Percentiles rank a stretch among this genome's conserved stretches.
Conservation (phyloP, 257 asterid genomes). For the Solanum lignicaule region DNA sequence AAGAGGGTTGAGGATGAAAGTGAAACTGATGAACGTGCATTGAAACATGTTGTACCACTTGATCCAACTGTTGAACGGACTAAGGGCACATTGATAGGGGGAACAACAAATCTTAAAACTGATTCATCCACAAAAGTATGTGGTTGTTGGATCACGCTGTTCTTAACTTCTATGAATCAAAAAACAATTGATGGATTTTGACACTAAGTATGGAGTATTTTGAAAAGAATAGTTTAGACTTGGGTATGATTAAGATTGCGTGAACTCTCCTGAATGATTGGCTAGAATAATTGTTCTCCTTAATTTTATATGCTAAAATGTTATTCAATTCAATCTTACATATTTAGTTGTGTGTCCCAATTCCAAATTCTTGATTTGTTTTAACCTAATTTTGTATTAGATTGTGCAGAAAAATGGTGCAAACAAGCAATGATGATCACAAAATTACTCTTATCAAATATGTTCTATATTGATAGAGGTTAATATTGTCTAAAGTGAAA, state of each 20-base stretch:
- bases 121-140: not conserved
- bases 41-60: not conserved
- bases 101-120: too few relatives aligned
- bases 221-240: not conserved
- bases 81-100: not conserved
- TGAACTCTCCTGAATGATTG: not conserved
- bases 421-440: too few relatives aligned
- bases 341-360: not conserved
- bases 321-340: not conserved
- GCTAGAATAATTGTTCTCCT: not conserved
- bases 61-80: not conserved
- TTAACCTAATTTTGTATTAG: too few relatives aligned
- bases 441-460: too few relatives aligned
- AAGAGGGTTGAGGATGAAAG: not conserved
- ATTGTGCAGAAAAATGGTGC: too few relatives aligned
- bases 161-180: too few relatives aligned
- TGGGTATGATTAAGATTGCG: not conserved
- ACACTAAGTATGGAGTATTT: not conserved
- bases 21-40: not conserved
- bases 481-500: too few relatives aligned
- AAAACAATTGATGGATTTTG: not conserved
- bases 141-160: not conserved
- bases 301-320: not conserved
- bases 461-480: too few relatives aligned
- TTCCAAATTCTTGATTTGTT: not conserved